Conservation (phyloP, 2,329 filamentous ascomycete species). For the Beauveria scarabaeidicola region DNA sequence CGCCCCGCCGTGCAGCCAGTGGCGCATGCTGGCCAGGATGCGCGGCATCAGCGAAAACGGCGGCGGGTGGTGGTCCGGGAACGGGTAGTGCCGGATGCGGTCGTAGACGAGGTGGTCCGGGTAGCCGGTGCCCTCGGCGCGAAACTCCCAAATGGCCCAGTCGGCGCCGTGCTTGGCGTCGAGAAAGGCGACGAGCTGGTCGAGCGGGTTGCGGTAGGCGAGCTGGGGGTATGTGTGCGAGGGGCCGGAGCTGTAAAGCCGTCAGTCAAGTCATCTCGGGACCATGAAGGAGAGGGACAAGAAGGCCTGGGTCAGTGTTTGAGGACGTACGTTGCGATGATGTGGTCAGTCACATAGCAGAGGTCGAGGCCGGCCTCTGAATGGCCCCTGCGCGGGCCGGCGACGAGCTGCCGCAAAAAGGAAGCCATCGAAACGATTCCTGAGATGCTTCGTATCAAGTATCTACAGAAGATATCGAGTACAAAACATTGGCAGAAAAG, state of each 20-base stretch:
- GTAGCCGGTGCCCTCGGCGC: slow-evolving; percentile 92
- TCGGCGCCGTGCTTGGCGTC: slow-evolving; percentile 73
- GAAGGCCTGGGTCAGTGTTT: not conserved
- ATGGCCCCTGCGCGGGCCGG: slow-evolving; percentile 75
- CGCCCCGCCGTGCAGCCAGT: slow-evolving; percentile 61
- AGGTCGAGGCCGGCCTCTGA: slow-evolving; percentile 84
- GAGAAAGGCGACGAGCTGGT: slow-evolving; percentile 78
- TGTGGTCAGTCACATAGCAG: slow-evolving; percentile 87
- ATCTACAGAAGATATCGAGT: fast-evolving
- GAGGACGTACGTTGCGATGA: slow-evolving; percentile 48
- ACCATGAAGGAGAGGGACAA: not conserved
- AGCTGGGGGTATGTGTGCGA: slow-evolving; percentile 82
- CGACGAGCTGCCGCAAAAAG: slow-evolving; percentile 82
- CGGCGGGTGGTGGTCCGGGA: slow-evolving; percentile 94
- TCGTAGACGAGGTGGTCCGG: slow-evolving; percentile 82
- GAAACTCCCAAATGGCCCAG: slow-evolving; percentile 98
- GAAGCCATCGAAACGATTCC: slow-evolving; percentile 50
- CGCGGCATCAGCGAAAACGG: slow-evolving; percentile 82
- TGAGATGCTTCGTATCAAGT: not conserved
- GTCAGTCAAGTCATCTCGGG: slow-evolving; percentile 9
- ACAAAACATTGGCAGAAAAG: not conserved
- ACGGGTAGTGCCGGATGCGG: slow-evolving; percentile 84
- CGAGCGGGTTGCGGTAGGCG: slow-evolving; percentile 88
- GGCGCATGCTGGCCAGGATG: slow-evolving; percentile 86
- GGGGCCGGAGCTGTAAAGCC: slow-evolving; percentile 65